Evolutionary conservation across 352 stramenopile genomes (phyloP), one percentile per base, ranked within the genome.

Genomic region (Aphanomyces euteiches): DNA sequence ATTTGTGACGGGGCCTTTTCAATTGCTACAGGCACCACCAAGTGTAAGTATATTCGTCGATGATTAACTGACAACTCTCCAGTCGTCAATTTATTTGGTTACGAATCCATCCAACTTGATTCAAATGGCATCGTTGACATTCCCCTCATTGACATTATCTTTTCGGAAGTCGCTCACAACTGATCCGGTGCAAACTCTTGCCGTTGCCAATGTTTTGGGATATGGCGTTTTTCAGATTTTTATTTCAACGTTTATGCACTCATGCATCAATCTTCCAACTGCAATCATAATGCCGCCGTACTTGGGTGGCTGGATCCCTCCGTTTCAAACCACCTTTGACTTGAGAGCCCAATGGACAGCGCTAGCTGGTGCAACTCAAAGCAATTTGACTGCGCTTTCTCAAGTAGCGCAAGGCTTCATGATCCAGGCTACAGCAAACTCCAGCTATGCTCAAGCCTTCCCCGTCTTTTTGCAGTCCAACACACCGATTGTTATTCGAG

Each of bases 261-360:
- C 59, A 28, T 67, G 59, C 21, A 10, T n/a, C n/a, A 17, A 12
- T 15, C 3, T 39, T 1, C 10, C 41, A 34, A 15, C 41, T 4
- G n/a, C 15, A 7, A 4, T 38, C 13, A 19, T 41, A 3, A 34
- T 41, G 10, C 15, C 15, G 4, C 37, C 57, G 3, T 3, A 54
- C 13, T 50, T 41, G n/a, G 54, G 10, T 67, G 59, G 59, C 17
- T 67, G 59, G 59, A n/a, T 67, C 17, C 37, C 47, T 67, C 59
- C 59, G 19, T 67, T 47, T 39, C 5, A 6, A 17, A 58, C 38
- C 5, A 21, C 59, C 10, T 7, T 36, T 7, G 59, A 67, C 47
- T 40, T 67, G 5, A 36, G 37, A 13, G 1, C 59, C 41, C 59
- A 67, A 58, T 67, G 59, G 59, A 61, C 54, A n/a, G 5, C 43